Evolutionary conservation across 345 rosid species (phyloP), one percentile per base, ranked within the genome.

Genomic region (Arabis alpina): DNA sequence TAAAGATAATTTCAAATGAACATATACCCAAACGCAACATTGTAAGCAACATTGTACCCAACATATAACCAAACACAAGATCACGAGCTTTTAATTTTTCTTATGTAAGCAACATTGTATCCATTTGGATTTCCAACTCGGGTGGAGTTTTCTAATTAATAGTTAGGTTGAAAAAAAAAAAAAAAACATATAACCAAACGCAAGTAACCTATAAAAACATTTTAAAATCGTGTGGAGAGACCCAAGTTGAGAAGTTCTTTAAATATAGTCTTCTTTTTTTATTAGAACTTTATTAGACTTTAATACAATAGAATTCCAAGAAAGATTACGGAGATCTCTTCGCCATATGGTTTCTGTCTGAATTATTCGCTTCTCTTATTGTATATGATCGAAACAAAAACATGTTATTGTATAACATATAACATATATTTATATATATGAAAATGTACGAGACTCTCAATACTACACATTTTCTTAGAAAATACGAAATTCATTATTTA

Each of bases 241-340:
- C 49, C 59, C 61, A 71, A 62, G 57, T 63, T 53, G 63, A 37
- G 63, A 41, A 71, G 16, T 30, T 11, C 34, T 65, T 43, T 10
- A 34, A 60, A 49, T 43, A 37, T 19, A 19, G 23, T 19, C 23
- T 19, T 19, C 23, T 19, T 19, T 19, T 19, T 19, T 1, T 37
- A 15, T 37, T 12, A 36, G 5, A 61, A 30, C 34, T 28, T 61
- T 40, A 30, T 71, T 54, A 52, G 54, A 63, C 44, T 71, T 63
- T 43, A 34, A 39, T 54, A 54, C 55, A 10, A 54, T 45, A 37
- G 50, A 37, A 63, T 63, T 63, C 70, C 76, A 64, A 64, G 56
- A 64, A 72, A 72, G 70, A 72, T 71, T 62, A 8, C 10, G 69
- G 48, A 61, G 76, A 72, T 72, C 76, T 72, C 47, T 62, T 54